These are phyloP conservation scores for Kuraishia floccosa DNA, from an alignment of 805 yeast species.

Conservation along the genomic window DNA sequence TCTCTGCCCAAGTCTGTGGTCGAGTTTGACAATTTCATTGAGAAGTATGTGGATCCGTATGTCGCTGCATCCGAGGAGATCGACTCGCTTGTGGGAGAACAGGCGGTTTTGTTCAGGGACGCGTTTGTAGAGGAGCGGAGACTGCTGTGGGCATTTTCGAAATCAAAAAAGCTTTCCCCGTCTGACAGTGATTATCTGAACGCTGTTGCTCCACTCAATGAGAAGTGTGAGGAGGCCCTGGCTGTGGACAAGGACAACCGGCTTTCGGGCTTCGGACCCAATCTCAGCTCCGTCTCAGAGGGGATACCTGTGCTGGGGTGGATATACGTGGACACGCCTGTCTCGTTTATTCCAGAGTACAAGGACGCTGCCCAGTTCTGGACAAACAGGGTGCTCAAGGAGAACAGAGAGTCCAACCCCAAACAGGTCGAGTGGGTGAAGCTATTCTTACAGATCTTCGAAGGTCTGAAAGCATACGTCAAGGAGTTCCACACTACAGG, in stretches of 20 bases:
- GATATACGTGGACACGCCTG: constrained; percentile 72
- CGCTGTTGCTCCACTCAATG: constrained; percentile 60
- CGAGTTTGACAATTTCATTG: constrained; percentile 45
- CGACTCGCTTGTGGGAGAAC: constrained; percentile 47
- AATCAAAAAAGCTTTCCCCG: constrained; percentile 54
- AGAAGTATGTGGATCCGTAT: constrained; percentile 47
- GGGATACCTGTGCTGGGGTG: constrained; percentile 89
- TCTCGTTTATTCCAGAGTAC: constrained; percentile 66
- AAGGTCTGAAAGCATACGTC: constrained; percentile 59
- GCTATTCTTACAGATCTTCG: constrained; percentile 48
- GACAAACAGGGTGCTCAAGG: constrained; percentile 84
- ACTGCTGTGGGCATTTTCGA: constrained; percentile 47
- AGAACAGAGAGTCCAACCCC: constrained; percentile 60
- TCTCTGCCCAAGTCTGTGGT: constrained; percentile 29
- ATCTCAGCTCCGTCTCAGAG: constrained; percentile 76
- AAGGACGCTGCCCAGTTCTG: constrained; percentile 91
- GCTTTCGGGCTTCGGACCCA: constrained; percentile 49
- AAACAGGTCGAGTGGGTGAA: constrained; percentile 78
- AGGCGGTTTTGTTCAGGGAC: constrained; percentile 32
- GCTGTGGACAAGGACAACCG: constrained; percentile 69
- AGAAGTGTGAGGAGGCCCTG: constrained; percentile 42
- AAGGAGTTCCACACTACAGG: constrained; percentile 79
- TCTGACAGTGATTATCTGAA: constrained; percentile 41
- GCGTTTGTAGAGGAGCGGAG: constrained; percentile 51
- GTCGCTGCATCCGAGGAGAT: constrained; percentile 37